phyloP scores from a whole-genome alignment of 75 land plant species.

The Sequoia sempervirens region DNA sequence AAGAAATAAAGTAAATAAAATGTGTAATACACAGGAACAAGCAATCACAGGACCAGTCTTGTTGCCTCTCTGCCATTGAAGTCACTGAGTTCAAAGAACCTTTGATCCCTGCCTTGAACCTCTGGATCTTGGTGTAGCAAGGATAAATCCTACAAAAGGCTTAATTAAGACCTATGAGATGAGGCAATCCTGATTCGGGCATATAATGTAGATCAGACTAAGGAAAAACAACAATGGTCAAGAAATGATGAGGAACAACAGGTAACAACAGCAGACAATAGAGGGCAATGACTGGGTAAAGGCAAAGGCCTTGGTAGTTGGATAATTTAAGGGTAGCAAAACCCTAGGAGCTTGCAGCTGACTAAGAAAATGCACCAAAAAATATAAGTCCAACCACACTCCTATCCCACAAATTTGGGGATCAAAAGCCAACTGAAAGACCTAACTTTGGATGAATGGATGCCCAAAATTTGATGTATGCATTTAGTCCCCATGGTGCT shows the following conservation, averaged over 20 bases:
- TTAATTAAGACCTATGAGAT: too few species aligned
- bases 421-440: background rate
- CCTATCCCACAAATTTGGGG: background rate
- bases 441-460: too few species aligned
- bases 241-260: background rate
- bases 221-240: background rate
- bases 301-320: background rate
- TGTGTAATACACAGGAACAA: background rate
- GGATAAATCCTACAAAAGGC: too few species aligned
- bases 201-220: background rate
- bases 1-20: background rate
- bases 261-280: too few species aligned
- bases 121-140: too few species aligned
- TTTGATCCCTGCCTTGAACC: too few species aligned
- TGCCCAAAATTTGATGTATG: too few species aligned
- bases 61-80: too few species aligned
- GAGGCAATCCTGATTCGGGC: too few species aligned
- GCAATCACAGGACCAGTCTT: background rate
- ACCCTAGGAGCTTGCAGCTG: background rate
- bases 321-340: background rate
- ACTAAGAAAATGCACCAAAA: background rate
- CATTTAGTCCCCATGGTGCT: too few species aligned
- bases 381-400: background rate
- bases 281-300: background rate
- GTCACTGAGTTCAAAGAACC: too few species aligned